Base-by-base conservation (phyloP, 805 yeast genomes). In the Lipomyces mesembrius region DNA sequence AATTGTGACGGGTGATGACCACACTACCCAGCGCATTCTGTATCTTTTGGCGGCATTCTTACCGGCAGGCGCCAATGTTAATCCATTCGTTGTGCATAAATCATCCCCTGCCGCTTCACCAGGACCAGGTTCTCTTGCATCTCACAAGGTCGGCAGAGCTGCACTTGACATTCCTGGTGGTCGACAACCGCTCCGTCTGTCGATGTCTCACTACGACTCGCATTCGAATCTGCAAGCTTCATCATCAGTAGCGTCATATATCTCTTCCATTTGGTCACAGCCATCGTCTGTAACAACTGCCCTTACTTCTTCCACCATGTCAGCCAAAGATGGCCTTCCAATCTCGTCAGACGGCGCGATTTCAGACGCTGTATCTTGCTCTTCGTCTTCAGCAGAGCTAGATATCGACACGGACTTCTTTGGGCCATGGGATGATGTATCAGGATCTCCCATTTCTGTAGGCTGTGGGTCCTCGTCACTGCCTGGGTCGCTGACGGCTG, bases 361-460 rank as follows among this genome's bases (percentile, higher is more conserved):
- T 3, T 14, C 22, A 22, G 27, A 20, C 20, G 14, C 53, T 39
- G 53, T 12, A 14, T 43, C 49, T 6, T 43, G n/a, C 49, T 43
- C 49, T n/a, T 43, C 49, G 20, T 43, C 49, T 7, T 43, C 49
- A 43, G 49, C 49, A 17, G 49, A 43, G 22, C 49, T 43, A 8
- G 58, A 55, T 9, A 4, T 17, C 39, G 58, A 29, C 22, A 8
- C 43, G 37, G 60, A 57, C n/a, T 57, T 57, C 20, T 57, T 57
- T 39, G 60, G 60, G n/a, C 52, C 60, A 14, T 57, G 60, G 60
- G 60, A 57, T 5, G 60, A 57, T 46, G 17, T 56, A 14, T 56
- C 49, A 17, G 49, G 22, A 2, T 43, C 22, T 17, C 49, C 49
- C 49, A 43, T 43, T 43, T 43, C 35, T 17, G 9, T 29, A 22